These are phyloP conservation scores for Ophiocordyceps polyrhachis-furcata DNA, from an alignment of 2,329 filamentous ascomycete species.

Conservation along the genomic window DNA sequence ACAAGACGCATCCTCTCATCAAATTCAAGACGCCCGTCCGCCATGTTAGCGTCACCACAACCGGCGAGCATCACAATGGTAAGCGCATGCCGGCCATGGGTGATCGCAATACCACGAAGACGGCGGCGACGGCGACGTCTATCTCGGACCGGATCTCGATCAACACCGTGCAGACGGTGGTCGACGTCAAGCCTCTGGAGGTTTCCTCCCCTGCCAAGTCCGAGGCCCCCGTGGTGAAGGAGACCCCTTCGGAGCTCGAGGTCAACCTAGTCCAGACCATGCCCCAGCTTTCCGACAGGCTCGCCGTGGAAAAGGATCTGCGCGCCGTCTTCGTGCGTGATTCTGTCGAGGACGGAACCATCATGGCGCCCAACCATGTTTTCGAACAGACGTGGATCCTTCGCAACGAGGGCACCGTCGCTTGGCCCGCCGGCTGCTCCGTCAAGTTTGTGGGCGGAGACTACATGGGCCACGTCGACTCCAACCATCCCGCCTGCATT, in stretches of 20 bases:
- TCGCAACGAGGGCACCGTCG: constrained; percentile 57
- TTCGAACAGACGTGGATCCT: constrained; percentile 90
- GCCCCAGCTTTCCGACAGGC: constrained; percentile 1
- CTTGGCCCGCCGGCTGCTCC: constrained; percentile 79
- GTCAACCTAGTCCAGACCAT: constrained; percentile 8
- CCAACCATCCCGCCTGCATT: constrained; percentile 59
- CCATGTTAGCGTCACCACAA: constrained; percentile 70
- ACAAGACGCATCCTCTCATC: constrained; percentile 89
- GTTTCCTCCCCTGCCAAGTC: constrained; percentile 6
- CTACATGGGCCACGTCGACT: constrained; percentile 86
- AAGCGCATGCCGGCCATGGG: constrained; percentile 51
- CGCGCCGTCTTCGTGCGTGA: constrained; percentile 56
- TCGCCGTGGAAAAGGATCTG: constrained; percentile 15
- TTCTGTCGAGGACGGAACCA: constrained; percentile 58
- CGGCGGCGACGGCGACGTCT: constrained; percentile 21
- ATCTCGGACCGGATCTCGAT: constrained; percentile 28
- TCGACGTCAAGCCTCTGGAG: constrained; percentile 48
- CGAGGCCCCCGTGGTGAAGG: constrained; percentile 1
- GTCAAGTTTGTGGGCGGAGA: constrained; percentile 88
- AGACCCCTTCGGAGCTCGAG: constrained; percentile 11
- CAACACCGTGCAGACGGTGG: constrained; percentile 48
- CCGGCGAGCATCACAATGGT: constrained; percentile 56
- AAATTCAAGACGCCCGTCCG: constrained; percentile 91
- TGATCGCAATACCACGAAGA: constrained; percentile 32
- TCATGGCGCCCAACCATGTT: constrained; percentile 47